Evolutionary conservation across 2,329 filamentous ascomycete species (phyloP).

Genomic region (Alternaria sp.): DNA sequence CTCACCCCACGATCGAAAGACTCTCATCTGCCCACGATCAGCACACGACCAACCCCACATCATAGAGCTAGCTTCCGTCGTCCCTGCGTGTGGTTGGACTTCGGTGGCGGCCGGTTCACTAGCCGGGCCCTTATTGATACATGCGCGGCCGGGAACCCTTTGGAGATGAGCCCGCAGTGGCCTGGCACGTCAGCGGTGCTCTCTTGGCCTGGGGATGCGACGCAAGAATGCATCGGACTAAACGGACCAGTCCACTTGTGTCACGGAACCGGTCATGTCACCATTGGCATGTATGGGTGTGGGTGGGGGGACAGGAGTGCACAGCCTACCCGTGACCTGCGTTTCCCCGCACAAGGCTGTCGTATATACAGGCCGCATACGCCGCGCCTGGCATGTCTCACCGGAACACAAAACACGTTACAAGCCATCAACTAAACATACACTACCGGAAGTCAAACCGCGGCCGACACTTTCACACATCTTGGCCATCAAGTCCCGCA

Average conservation of each 20-base stretch:
- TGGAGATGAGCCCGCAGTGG: slow-evolving; percentile 23
- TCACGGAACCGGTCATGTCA: slow-evolving; percentile 22
- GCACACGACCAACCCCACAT: slow-evolving; percentile 30
- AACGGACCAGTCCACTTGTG: slow-evolving; percentile 18
- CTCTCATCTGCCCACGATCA: slow-evolving; percentile 23
- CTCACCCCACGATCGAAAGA: slow-evolving; percentile 35
- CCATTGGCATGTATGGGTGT: slow-evolving; percentile 32
- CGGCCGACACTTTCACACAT: slow-evolving; percentile 28
- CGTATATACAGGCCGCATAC: slow-evolving; percentile 37
- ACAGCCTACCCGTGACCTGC: slow-evolving; percentile 41
- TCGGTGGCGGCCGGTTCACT: slow-evolving; percentile 30
- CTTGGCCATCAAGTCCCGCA: slow-evolving; percentile 22
- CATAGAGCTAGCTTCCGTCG: slow-evolving; percentile 19
- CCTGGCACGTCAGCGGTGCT: slow-evolving; percentile 33
- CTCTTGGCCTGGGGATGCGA: slow-evolving; percentile 25
- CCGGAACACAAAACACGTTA: slow-evolving; percentile 27
- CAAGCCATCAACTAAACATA: slow-evolving; percentile 23
- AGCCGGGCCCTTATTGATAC: slow-evolving; percentile 26
- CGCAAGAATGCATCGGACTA: slow-evolving; percentile 43
- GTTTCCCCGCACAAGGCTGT: slow-evolving; percentile 35
- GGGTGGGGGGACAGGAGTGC: slow-evolving; percentile 39
- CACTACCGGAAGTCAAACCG: slow-evolving; percentile 23
- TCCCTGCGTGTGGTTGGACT: slow-evolving; percentile 22
- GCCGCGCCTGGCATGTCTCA: slow-evolving; percentile 25
- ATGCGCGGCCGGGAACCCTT: slow-evolving; percentile 47